phyloP scores from a whole-genome alignment of 2,329 filamentous ascomycete species.

The Clonostachys chloroleuca region DNA sequence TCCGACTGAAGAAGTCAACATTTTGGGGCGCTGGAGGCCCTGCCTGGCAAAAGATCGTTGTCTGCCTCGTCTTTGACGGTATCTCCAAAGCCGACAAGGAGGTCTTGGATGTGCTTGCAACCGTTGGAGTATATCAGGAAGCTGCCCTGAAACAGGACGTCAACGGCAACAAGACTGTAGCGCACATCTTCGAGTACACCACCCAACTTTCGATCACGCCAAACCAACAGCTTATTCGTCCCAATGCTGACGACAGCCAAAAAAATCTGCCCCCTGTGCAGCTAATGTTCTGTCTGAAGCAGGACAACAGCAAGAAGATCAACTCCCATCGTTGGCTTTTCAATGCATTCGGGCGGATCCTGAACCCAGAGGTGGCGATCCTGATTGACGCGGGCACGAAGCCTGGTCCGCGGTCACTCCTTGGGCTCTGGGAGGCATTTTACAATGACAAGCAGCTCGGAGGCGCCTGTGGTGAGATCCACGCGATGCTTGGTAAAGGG shows the following conservation, averaged over 20 bases:
- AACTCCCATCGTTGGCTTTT: constrained; percentile 96
- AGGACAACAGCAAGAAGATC: constrained; percentile 97
- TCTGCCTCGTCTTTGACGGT: constrained; percentile 88
- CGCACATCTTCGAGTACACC: constrained; percentile 94
- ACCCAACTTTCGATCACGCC: constrained; percentile 89
- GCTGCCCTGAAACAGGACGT: constrained; percentile 95
- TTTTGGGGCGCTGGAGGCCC: constrained; percentile 97
- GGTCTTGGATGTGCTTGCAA: constrained; percentile 81
- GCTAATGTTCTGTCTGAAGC: constrained; percentile 96
- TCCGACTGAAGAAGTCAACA: constrained; percentile 85
- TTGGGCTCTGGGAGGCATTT: constrained; percentile 87
- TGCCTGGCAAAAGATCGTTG: constrained; percentile 95
- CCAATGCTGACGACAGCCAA: constrained; percentile 42
- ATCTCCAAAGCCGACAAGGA: constrained; percentile 93
- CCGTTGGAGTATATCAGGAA: constrained; percentile 90
- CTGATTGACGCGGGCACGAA: constrained; percentile 91
- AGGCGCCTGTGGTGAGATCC: constrained; percentile 61
- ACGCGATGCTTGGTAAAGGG: constrained; percentile 84
- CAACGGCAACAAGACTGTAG: constrained; percentile 85
- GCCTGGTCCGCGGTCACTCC: constrained; percentile 77
- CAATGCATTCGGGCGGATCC: constrained; percentile 85
- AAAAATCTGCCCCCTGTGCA: constrained; percentile 81
- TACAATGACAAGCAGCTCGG: constrained; percentile 43
- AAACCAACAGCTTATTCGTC: constrained; percentile 88
- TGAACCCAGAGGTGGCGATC: constrained; percentile 91